Base-by-base conservation (phyloP, 306 rosid species). In the Abrus precatorius region DNA sequence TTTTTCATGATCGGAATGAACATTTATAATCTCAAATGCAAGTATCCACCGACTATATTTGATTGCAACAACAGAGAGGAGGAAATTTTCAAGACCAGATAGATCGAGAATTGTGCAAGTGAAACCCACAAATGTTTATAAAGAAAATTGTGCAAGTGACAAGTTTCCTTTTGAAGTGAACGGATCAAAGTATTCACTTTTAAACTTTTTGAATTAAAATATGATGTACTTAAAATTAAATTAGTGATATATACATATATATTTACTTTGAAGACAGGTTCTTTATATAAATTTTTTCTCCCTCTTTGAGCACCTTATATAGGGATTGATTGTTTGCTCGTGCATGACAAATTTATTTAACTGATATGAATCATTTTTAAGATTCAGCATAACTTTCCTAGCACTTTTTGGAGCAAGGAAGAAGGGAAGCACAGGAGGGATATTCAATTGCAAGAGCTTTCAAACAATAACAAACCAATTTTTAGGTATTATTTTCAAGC, bases 21-120 rank as follows among this genome's bases (percentile, higher is more conserved):
- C 66, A 69, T 53, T 4, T 48, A 41, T 60, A 61, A 75, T 45
- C 8, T 14, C 48, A 69, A 33, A 45, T 78, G 47, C 36, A 78
- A 32, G 0, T 34, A 8, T 45, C 12, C 30, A 32, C 38, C 53
- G 33, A 28, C 7, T 45, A 41, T 14, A 34, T 62, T 62, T 27
- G 45, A 62, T 43, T 27, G 49, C 55, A 41, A 28, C 78, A 55
- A 64, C 1, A 3, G 8, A 40, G 5, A 32, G 27, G 13, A 12
- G 30, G 13, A 11, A 69, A 12, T 47, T 47, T 69, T 13, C 1
- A 49, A 54, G 61, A 64, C 13, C 7, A 5, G 7, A 49, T 49
- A 47, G 41, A 69, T 44, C 54, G 9, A 44, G 27, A 41, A 4
- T 14, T 43, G 20, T 20, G 20, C 20, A 20, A 20, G 20, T 45